phyloP scores from a whole-genome alignment of 2,329 filamentous ascomycete species.

The Colletotrichum costaricense region DNA sequence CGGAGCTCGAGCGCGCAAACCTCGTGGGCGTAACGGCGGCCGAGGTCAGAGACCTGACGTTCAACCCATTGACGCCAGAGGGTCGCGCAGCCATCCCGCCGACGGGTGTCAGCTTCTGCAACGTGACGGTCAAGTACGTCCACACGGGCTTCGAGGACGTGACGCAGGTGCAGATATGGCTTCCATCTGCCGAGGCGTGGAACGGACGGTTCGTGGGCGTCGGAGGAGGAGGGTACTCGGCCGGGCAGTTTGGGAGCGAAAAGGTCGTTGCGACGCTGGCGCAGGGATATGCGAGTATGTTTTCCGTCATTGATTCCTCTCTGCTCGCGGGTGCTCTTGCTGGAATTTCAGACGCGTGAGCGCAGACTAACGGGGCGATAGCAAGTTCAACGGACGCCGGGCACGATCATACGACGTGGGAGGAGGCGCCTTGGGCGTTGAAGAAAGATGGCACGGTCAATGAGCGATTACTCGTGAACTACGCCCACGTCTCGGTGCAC shows the following conservation, averaged over 20 bases:
- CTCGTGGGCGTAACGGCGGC: slow-evolving; percentile 12
- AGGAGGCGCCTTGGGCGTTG: slow-evolving; percentile 38
- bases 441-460: slow-evolving; percentile 31
- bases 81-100: slow-evolving; percentile 31
- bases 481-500: slow-evolving; percentile 31
- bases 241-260: slow-evolving; percentile 38
- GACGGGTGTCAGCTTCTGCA: slow-evolving; percentile 41
- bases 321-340: not conserved
- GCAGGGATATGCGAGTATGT: slow-evolving; percentile 31
- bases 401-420: slow-evolving; percentile 17
- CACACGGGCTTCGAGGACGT: slow-evolving; percentile 41
- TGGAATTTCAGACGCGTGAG: not conserved
- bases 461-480: slow-evolving; percentile 22
- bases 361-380: slow-evolving; percentile 9
- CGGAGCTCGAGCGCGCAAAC: slow-evolving; percentile 14
- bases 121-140: slow-evolving; percentile 40
- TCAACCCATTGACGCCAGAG: slow-evolving; percentile 23
- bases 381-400: slow-evolving; percentile 30
- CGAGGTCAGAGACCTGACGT: slow-evolving; percentile 13
- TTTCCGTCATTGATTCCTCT: not conserved
- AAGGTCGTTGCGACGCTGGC: slow-evolving; percentile 21
- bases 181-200: slow-evolving; percentile 40
- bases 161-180: slow-evolving; percentile 42
- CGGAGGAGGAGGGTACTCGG: slow-evolving; percentile 45
- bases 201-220: slow-evolving; percentile 45